Conservation (phyloP, 805 yeast species). For the Hanseniaspora meyeri region DNA sequence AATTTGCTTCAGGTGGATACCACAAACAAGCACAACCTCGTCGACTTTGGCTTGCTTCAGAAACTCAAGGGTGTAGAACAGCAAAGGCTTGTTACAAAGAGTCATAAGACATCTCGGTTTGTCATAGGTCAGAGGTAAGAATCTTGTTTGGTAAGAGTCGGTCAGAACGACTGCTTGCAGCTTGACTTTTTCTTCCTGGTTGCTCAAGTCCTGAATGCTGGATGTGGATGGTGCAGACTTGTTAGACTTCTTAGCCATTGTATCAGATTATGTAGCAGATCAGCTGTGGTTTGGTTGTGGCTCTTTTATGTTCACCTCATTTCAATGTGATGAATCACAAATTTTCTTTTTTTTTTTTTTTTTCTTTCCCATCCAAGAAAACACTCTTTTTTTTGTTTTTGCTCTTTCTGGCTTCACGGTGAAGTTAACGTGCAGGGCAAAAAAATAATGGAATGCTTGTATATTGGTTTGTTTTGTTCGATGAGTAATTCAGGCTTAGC, state of each 20-base stretch:
- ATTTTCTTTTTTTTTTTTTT: not conserved
- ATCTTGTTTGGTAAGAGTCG: slow-evolving; percentile 84
- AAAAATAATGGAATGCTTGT: no score
- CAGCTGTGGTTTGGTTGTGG: not conserved
- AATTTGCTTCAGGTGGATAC: slow-evolving; percentile 81
- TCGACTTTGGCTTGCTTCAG: slow-evolving; percentile 68
- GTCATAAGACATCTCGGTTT: slow-evolving; percentile 87
- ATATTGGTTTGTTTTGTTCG: no score
- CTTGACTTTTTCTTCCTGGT: slow-evolving; percentile 49
- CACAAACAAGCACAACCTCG: slow-evolving; percentile 82
- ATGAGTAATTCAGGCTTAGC: not conserved
- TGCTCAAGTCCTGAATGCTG: slow-evolving; percentile 32
- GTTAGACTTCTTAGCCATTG: slow-evolving; percentile 10
- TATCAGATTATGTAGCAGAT: not conserved
- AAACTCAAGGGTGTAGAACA: slow-evolving; percentile 90
- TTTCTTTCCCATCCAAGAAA: not conserved
- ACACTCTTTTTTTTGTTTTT: no score
- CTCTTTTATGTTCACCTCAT: no score
- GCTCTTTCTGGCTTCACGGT: no score
- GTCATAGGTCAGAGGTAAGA: slow-evolving; percentile 79
- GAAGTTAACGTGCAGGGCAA: no score
- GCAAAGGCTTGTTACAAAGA: slow-evolving; percentile 80
- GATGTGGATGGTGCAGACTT: not conserved
- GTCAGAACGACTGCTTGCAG: slow-evolving; percentile 90
- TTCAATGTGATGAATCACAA: no score